These are phyloP conservation scores for Diaporthe citri DNA, from an alignment of 2,329 filamentous ascomycete species.

Conservation along the genomic window DNA sequence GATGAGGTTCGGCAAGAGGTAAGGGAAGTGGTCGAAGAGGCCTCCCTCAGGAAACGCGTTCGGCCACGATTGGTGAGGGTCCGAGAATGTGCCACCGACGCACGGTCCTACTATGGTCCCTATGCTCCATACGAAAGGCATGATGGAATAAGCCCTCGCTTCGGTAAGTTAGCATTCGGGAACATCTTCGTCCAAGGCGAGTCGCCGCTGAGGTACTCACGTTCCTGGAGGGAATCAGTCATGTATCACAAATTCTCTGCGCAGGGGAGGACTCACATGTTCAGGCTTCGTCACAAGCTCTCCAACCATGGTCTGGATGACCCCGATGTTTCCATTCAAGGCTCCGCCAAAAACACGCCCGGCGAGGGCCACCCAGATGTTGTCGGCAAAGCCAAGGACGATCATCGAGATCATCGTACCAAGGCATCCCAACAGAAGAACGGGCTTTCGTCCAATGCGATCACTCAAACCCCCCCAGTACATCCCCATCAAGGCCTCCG, in stretches of 20 bases:
- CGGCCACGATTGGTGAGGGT: slow-evolving; percentile 82
- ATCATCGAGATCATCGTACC: slow-evolving; percentile 88
- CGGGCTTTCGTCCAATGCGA: slow-evolving; percentile 82
- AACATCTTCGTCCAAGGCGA: neutral
- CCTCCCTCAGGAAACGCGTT: slow-evolving; percentile 74
- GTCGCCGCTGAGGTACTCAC: slow-evolving; percentile 67
- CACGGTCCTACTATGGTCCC: slow-evolving; percentile 91
- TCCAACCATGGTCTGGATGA: slow-evolving; percentile 93
- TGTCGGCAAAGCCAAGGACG: slow-evolving; percentile 84
- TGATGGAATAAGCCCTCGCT: slow-evolving; percentile 89
- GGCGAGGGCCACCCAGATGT: slow-evolving; percentile 84
- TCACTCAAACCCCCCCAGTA: slow-evolving; percentile 90
- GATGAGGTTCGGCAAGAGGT: slow-evolving; percentile 88
- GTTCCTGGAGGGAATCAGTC: slow-evolving; percentile 36
- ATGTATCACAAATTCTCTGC: neutral
- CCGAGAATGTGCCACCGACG: slow-evolving; percentile 88
- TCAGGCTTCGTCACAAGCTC: slow-evolving; percentile 87
- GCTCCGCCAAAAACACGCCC: slow-evolving; percentile 84
- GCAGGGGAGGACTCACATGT: slow-evolving; percentile 68
- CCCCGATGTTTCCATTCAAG: slow-evolving; percentile 91
- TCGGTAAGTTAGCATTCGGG: slow-evolving; percentile 41
- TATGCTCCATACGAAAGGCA: slow-evolving; percentile 95
- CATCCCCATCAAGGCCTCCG: slow-evolving; percentile 86
- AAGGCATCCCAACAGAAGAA: slow-evolving; percentile 82
- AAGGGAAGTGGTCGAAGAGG: slow-evolving; percentile 84